A percentile compares a stretch with the other conserved stretches of the same genome.
These are phyloP conservation scores for Dendrobium huoshanense DNA, from an alignment of 106 monocot species.

Conservation along the genomic window DNA sequence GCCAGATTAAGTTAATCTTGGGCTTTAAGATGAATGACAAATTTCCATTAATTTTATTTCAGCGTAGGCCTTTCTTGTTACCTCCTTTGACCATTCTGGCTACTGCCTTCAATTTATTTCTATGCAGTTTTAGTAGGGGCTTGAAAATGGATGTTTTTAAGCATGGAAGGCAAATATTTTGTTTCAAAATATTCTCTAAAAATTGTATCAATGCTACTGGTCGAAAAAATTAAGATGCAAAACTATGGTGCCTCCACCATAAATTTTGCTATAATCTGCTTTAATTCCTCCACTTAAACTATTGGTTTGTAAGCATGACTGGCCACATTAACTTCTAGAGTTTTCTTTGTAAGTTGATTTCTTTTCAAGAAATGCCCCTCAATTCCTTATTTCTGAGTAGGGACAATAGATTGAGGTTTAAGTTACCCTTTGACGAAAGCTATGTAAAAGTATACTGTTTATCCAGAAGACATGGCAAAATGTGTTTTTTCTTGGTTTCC, in stretches of 20 bases:
- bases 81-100: neutral
- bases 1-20: too few species aligned
- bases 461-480: neutral
- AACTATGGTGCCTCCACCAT: too few species aligned
- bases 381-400: neutral
- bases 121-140: neutral
- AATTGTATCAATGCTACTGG: too few species aligned
- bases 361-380: neutral
- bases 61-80: neutral
- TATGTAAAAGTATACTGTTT: neutral
- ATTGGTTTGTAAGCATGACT: too few species aligned
- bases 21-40: too few species aligned
- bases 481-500: neutral
- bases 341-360: neutral
- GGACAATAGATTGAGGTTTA: neutral
- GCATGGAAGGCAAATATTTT: neutral
- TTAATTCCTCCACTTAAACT: neutral
- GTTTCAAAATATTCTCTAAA: too few species aligned
- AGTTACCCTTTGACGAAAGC: neutral
- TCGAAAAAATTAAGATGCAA: too few species aligned
- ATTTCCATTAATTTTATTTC: too few species aligned
- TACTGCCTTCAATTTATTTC: neutral
- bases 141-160: neutral
- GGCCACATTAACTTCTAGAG: too few species aligned
- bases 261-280: neutral